These are phyloP conservation scores for Pythium myriotylum DNA, from an alignment of 352 stramenopile species.

Conservation along the genomic window DNA sequence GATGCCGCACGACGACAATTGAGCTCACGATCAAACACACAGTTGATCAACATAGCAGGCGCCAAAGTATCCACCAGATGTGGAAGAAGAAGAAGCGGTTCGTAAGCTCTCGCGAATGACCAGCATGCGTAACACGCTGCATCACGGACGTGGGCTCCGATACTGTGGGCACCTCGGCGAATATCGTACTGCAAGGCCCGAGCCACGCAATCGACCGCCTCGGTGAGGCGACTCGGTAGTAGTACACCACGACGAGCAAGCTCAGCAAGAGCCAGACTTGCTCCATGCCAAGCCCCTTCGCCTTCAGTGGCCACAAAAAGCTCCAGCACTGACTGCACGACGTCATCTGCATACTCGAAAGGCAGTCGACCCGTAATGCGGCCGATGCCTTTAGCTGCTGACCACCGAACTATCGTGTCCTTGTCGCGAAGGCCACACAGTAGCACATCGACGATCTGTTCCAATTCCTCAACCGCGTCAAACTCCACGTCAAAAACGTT, in stretches of 20 bases:
- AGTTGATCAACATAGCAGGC: conserved; percentile 93
- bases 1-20: conserved; percentile 98
- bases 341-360: conserved; percentile 95
- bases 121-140: conserved; percentile 98
- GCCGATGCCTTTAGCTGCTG: conserved; percentile 97
- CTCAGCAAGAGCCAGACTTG: conserved; percentile 96
- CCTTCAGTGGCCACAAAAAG: conserved; percentile 92
- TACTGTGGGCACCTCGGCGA: conserved; percentile 91
- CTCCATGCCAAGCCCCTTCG: conserved; percentile 97
- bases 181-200: conserved; percentile 95
- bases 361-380: conserved; percentile 95
- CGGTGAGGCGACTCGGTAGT: conserved; percentile 89
- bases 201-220: conserved; percentile 93
- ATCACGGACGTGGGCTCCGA: conserved; percentile 97
- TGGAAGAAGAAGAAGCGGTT: conserved; percentile 88
- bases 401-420: conserved; percentile 98
- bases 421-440: conserved; percentile 91
- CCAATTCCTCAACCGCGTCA: conserved; percentile 94
- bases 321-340: conserved; percentile 95
- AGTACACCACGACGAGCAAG: conserved; percentile 94
- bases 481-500: conserved; percentile 52
- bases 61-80: conserved; percentile 89
- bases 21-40: conserved; percentile 98
- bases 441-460: conserved; percentile 95
- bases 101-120: conserved; percentile 96